A percentile compares a stretch with the other conserved stretches of the same genome.
Conservation (phyloP, 2,329 filamentous ascomycete species). For the Aspergillus novoparasiticus region DNA sequence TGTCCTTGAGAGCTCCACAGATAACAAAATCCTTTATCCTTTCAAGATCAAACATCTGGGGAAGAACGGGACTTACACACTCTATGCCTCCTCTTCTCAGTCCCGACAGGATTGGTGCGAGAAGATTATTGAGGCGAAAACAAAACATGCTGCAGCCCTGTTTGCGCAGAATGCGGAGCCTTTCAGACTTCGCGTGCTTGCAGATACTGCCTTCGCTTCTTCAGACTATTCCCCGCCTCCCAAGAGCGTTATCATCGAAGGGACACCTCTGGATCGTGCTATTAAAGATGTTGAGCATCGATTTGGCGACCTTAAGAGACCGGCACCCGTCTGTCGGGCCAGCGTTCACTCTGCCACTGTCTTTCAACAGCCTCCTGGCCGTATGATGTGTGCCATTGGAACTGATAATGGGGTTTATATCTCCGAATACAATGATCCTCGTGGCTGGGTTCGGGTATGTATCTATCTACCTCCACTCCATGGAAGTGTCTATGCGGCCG, state of each 20-base stretch:
- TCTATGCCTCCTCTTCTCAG: slow-evolving; percentile 78
- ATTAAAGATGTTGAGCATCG: slow-evolving; percentile 84
- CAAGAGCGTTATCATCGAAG: slow-evolving; percentile 77
- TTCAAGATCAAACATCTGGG: slow-evolving; percentile 96
- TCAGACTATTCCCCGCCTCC: slow-evolving; percentile 54
- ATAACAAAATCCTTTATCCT: slow-evolving; percentile 85
- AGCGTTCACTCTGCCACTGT: slow-evolving; percentile 90
- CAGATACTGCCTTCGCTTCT: slow-evolving; percentile 77
- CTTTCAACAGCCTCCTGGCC: slow-evolving; percentile 78
- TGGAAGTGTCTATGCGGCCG: not conserved
- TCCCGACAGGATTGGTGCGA: slow-evolving; percentile 86
- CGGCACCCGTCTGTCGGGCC: slow-evolving; percentile 79
- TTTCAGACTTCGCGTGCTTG: slow-evolving; percentile 87
- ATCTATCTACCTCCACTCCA: slow-evolving; percentile 1
- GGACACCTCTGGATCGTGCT: slow-evolving; percentile 87
- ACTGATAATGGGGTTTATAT: slow-evolving; percentile 94
- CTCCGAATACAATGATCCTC: slow-evolving; percentile 82
- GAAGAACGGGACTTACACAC: slow-evolving; percentile 80
- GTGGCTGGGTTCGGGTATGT: slow-evolving; percentile 85
- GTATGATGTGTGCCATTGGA: slow-evolving; percentile 87
- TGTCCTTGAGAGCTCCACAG: slow-evolving; percentile 60
- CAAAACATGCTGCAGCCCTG: slow-evolving; percentile 83
- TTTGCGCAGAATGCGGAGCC: slow-evolving; percentile 94
- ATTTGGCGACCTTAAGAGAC: slow-evolving; percentile 65
- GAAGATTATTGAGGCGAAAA: slow-evolving; percentile 94